Base-by-base conservation (phyloP, 257 asterid species). In the Solanum ossicruentum region DNA sequence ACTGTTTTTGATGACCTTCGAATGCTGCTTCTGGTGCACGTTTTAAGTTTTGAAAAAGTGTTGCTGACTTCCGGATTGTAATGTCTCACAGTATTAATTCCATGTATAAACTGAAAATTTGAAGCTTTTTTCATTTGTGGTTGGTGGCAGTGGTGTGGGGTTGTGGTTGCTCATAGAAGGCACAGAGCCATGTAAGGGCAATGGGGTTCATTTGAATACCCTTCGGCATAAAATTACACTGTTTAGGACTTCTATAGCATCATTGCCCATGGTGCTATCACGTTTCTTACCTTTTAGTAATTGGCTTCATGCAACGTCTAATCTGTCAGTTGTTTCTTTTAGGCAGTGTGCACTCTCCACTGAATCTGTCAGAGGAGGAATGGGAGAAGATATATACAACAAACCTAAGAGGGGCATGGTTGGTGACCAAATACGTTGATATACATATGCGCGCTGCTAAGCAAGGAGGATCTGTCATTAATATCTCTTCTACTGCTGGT, bases 401-500 rank as follows among this genome's bases (percentile, higher is more conserved):
- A 9, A 93, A 93, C 63, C 81, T 88, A 36, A 92, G 79, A 3
- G 97, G 94, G 17, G 63, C 91, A 23, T 91, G 92, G 95, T 23
- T 93, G 86, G 93, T 93, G 18, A 86, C 96, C 0, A 93, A 92
- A 89, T 87, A 85, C 18, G 94, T 89, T 5, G 75, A 93, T 36
- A 55, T 7, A 43, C 88, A 10, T 26, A 90, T 92, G 95, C 88
- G 91, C 0, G 87, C 87, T 58, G 84, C 88, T 15, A 83, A 88
- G 6, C 66, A 5, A 10, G 93, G 94, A 12, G 95, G 98, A 10
- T 89, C 93, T 47, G 85, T 93, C 43, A 85, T 94, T 55, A 94
- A 92, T n/a, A 85, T 94, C 61, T 90, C 97, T n/a, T 94, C 98
- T 13, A 88, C 90, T 63, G 69, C 88, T 5, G 97, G 94, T 51